Evolutionary conservation across 345 rosid genomes (phyloP).

Genomic region (Arabidopsis thaliana): TAIR10.1 NC_003074.8:5304001-5304500

Average conservation of each 20-base stretch:
- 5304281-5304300: not conserved
- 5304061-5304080: constrained; percentile 15
- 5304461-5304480: not conserved
- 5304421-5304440: not conserved
- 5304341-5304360: constrained; percentile 30
- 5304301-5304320: constrained; percentile 43
- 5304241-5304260: constrained; percentile 39
- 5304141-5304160: constrained; percentile 34
- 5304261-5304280: constrained; percentile 37
- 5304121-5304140: constrained; percentile 27
- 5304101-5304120: constrained; percentile 17
- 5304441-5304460: too few relatives aligned
- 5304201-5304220: constrained; percentile 38
- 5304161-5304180: constrained; percentile 18
- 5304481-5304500: not conserved
- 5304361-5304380: constrained; percentile 26
- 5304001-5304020: not conserved
- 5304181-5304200: not conserved
- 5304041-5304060: not conserved
- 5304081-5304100: constrained; percentile 4
- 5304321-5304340: constrained; percentile 31
- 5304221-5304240: constrained; percentile 19
- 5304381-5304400: constrained; percentile 5
- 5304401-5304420: not conserved
- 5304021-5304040: not conserved